Evolutionary conservation across 257 asterid species (phyloP), one percentile per base, ranked within the genome.

Genomic region (Misopates orontium): DNA sequence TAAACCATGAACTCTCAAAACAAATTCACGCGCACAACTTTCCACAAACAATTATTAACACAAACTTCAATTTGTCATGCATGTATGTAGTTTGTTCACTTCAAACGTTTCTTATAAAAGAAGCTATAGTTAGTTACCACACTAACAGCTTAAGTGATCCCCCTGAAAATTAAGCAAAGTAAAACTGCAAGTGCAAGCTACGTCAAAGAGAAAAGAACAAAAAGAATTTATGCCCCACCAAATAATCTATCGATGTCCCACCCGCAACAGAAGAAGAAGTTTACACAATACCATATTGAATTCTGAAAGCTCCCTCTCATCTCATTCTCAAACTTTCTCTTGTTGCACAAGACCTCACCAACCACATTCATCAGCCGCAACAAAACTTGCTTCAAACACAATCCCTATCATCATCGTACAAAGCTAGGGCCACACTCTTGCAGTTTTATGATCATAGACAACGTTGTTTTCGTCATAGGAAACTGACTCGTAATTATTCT

Each of bases 111-210:
- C 36, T 28, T 28, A 28, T 7, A 7, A 28, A 28, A 28, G 36
- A 28, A 28, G 36, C 36, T 28, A n/a, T n/a, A 28, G 36, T 28
- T 7, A 28, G n/a, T 28, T 3, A 28, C 36, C 36, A 28, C 4
- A 59, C 45, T 63, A 63, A 36, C 8, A 36, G 8, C 42, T 36
- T 36, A 3, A 28, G n/a, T n/a, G 36, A 28, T 71, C 22, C 42
- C 9, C 61, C 22, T 4, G 13, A 52, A 19, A 22, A 62, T 42
- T 24, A 63, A 17, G 31, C 19, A 67, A 68, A 23, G 56, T 52
- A 59, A 68, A 68, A 68, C 84, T 70, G 62, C 74, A 83, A 80
- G 56, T 85, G 77, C 82, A 88, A 85, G 93, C 83, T 78, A 88
- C 85, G 85, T 74, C 75, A 83, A 66, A 59, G 14, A 12, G n/a